Conservation (phyloP, 306 rosid species). For the Trifolium repens region DNA sequence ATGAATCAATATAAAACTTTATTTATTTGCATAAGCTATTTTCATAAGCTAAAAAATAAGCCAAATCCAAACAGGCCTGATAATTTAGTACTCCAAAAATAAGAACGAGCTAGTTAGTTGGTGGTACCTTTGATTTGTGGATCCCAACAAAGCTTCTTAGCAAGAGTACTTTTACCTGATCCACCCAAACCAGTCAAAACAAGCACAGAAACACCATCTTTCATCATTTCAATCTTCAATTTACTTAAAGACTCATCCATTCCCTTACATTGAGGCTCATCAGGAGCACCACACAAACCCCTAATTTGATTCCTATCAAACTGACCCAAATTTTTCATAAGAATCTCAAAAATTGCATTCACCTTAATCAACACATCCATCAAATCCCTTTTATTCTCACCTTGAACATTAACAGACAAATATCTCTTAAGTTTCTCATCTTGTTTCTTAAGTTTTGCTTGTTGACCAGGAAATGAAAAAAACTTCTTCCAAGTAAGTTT, state of each 20-base stretch:
- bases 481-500: slow-evolving; percentile 41
- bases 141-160: slow-evolving; percentile 55
- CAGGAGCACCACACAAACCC: slow-evolving; percentile 48
- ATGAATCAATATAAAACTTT: too few relatives aligned
- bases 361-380: slow-evolving; percentile 25
- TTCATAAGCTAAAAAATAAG: too few relatives aligned
- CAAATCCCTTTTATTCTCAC: slow-evolving; percentile 42
- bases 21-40: too few relatives aligned
- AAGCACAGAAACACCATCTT: slow-evolving; percentile 30
- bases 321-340: slow-evolving; percentile 28
- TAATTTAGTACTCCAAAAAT: too few relatives aligned
- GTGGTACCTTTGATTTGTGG: slow-evolving; percentile 49
- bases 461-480: slow-evolving; percentile 17
- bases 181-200: slow-evolving; percentile 65
- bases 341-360: neutral
- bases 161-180: slow-evolving; percentile 66
- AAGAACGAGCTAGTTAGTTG: too few relatives aligned
- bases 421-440: neutral
- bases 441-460: slow-evolving; percentile 23
- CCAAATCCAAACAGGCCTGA: too few relatives aligned
- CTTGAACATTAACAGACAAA: slow-evolving; percentile 16
- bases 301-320: neutral
- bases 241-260: slow-evolving; percentile 44
- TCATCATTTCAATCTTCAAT: slow-evolving; percentile 49
- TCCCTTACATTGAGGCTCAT: slow-evolving; percentile 45